phyloP scores from a whole-genome alignment of 2,329 filamentous ascomycete species.

The Penicillium sp. region DNA sequence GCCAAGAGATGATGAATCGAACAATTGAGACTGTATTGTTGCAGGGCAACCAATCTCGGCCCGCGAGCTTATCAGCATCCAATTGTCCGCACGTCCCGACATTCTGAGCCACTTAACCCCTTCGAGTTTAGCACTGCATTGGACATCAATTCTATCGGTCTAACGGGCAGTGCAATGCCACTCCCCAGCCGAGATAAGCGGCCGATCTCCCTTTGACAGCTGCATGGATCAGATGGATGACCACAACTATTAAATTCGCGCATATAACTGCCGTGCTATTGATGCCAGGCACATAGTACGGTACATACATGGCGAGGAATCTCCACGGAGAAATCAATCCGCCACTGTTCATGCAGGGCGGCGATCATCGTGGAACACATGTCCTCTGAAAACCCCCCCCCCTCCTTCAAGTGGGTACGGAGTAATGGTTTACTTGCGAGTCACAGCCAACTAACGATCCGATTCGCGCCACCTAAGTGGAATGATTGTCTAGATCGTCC shows the following conservation, averaged over 20 bases:
- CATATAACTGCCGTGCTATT: not conserved
- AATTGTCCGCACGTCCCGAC: not conserved
- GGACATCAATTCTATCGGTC: not conserved
- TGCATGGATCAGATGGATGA: not conserved
- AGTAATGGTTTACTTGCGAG: not conserved
- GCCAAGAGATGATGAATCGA: constrained; percentile 19
- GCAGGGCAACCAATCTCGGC: constrained; percentile 12
- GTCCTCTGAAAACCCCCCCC: too few relatives aligned
- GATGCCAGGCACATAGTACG: not conserved
- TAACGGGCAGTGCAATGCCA: not conserved
- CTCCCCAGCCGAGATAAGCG: not conserved
- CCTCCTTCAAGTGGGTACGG: too few relatives aligned
- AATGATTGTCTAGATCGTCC: too few relatives aligned
- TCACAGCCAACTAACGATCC: not conserved
- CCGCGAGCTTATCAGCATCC: constrained; percentile 18
- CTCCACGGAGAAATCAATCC: not conserved
- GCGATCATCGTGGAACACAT: constrained; percentile 28
- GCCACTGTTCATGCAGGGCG: constrained; percentile 11
- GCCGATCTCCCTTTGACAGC: not conserved
- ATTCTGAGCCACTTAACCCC: not conserved
- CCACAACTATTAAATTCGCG: not conserved
- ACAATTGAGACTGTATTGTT: not conserved
- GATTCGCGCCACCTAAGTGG: not conserved
- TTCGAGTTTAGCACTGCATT: not conserved
- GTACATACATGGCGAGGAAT: not conserved